Conservation (phyloP, 768 basidiomycete species). For the Mycena indigotica region DNA sequence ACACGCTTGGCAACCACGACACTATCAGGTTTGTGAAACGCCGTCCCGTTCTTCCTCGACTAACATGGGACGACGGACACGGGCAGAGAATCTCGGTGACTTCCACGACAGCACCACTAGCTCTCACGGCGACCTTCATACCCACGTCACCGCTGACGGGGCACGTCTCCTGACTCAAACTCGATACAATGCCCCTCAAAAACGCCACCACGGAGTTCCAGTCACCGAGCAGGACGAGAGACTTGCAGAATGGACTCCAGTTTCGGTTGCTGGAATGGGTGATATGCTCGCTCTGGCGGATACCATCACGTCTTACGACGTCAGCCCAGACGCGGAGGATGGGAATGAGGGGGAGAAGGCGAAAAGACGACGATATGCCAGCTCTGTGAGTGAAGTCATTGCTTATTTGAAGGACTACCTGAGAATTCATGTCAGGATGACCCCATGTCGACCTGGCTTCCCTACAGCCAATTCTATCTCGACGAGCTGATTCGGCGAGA, state of each 20-base stretch:
- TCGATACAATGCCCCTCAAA: not conserved
- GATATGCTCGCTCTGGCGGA: not conserved
- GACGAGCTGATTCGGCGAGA: not conserved
- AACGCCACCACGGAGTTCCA: not conserved
- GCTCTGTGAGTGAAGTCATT: not conserved
- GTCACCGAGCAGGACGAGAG: not conserved
- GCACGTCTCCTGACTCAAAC: not conserved
- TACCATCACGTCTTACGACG: not conserved
- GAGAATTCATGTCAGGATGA: too few species aligned
- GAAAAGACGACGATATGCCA: not conserved
- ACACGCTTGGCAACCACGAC: not conserved
- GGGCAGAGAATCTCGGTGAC: not conserved
- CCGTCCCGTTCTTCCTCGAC: not conserved
- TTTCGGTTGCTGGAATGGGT: not conserved
- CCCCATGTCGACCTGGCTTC: not conserved
- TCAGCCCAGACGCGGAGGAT: not conserved
- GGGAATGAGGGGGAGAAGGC: not conserved
- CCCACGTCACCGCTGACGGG: not conserved
- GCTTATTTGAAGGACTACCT: too few species aligned
- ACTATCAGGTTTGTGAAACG: not conserved
- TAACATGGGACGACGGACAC: not conserved
- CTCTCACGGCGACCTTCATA: not conserved
- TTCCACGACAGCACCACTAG: not conserved
- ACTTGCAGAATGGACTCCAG: not conserved
- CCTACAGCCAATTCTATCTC: not conserved